Evolutionary conservation across 352 stramenopile genomes (phyloP).

Genomic region (Sclerospora graminicola): DNA sequence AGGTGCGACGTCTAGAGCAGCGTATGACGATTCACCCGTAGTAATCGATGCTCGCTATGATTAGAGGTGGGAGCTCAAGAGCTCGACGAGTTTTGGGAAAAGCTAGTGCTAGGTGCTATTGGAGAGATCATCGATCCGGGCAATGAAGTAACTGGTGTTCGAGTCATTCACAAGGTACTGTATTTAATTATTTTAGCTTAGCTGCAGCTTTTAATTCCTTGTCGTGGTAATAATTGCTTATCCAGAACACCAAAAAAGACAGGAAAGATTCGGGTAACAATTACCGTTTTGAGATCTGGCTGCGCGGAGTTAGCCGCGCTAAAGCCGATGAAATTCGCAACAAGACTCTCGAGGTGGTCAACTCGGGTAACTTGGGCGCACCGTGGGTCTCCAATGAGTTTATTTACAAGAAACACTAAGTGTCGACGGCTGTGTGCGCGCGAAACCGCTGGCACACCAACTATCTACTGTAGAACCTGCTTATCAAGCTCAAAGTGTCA

Average conservation of each 20-base stretch:
- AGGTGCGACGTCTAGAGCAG: conserved; percentile 30
- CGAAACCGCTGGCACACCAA: no score
- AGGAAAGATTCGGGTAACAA: conserved; percentile 76
- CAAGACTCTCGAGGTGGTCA: conserved; percentile 58
- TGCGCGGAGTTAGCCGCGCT: conserved; percentile 46
- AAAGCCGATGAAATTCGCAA: conserved; percentile 68
- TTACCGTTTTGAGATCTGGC: conserved; percentile 82
- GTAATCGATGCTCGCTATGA: neutral
- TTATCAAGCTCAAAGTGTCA: no score
- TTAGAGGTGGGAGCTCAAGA: conserved; percentile 61
- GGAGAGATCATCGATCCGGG: conserved; percentile 80
- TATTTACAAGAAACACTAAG: conserved; percentile 77
- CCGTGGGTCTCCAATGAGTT: conserved; percentile 53
- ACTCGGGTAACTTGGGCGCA: conserved; percentile 36
- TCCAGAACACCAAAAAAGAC: conserved; percentile 81
- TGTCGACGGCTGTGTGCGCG: no score
- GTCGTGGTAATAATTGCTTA: no score
- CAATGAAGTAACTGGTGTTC: conserved; percentile 86
- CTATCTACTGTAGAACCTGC: no score
- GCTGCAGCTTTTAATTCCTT: no score
- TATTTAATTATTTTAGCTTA: no score
- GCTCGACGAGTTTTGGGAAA: conserved; percentile 85
- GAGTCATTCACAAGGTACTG: conserved; percentile 84
- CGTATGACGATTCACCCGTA: no score
- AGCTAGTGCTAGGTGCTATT: conserved; percentile 84